A percentile compares a stretch with the other conserved stretches of the same genome.
Conservation (phyloP, 2,329 filamentous ascomycete genomes). For the Alternaria gaisen region DNA sequence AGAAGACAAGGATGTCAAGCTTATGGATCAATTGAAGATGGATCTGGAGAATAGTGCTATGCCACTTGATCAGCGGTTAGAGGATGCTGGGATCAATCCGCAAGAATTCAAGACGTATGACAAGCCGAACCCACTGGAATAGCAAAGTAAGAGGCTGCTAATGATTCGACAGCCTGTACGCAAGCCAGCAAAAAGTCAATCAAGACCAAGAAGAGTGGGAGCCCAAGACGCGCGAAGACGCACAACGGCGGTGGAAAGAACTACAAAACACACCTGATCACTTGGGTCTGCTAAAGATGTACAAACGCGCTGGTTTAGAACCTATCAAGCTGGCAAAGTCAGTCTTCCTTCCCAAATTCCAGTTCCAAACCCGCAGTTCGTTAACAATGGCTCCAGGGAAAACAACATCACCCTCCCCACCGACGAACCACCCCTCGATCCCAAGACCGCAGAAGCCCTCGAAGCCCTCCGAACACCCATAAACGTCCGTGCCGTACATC, state of each 20-base stretch:
- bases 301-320: conserved; percentile 45
- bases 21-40: conserved; percentile 25
- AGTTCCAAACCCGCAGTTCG: conserved; percentile 1
- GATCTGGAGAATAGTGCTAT: conserved; percentile 34
- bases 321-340: conserved; percentile 49
- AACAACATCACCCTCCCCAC: conserved; percentile 44
- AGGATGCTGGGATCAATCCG: conserved; percentile 39
- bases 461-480: conserved; percentile 63
- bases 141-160: conserved; percentile 13
- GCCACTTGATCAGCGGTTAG: conserved; percentile 38
- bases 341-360: background rate
- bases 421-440: conserved; percentile 40
- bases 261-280: conserved; percentile 44
- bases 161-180: conserved; percentile 32
- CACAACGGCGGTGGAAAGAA: conserved; percentile 40
- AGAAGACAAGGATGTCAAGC: conserved; percentile 15
- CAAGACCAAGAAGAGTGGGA: conserved; percentile 31
- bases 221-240: conserved; percentile 43
- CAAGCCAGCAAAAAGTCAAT: conserved; percentile 35
- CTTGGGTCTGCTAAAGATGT: conserved; percentile 40
- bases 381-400: conserved; percentile 24
- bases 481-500: conserved; percentile 84
- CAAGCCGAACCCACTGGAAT: background rate
- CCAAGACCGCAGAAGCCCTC: conserved; percentile 42
- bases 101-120: conserved; percentile 42